phyloP scores from a whole-genome alignment of 352 stramenopile species.

The Phytophthora podocarpi region DNA sequence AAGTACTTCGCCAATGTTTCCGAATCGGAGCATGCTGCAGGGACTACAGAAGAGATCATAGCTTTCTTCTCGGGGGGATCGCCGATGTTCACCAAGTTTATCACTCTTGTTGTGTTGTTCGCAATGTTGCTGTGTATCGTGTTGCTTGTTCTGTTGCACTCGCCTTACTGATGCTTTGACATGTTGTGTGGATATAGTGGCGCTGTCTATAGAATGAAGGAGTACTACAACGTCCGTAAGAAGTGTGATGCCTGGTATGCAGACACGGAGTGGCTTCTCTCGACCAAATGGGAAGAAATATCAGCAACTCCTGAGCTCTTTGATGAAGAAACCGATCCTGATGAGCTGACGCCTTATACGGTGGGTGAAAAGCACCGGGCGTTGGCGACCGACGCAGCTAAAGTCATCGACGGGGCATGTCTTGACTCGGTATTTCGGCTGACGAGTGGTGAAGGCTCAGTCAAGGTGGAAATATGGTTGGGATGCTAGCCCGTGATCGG shows the following conservation, averaged over 20 bases:
- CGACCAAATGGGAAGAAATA: background rate
- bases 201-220: background rate
- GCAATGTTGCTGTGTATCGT: background rate
- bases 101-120: background rate
- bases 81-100: constrained; percentile 12
- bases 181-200: constrained; percentile 1
- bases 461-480: no score
- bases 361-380: background rate
- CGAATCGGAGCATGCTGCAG: background rate
- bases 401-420: background rate
- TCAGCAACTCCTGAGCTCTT: constrained; percentile 3
- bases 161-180: no score
- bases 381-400: background rate
- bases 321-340: background rate
- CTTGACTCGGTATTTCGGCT: background rate
- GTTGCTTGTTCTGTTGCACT: background rate
- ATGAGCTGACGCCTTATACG: background rate
- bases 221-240: constrained; percentile 8
- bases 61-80: constrained; percentile 1
- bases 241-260: background rate
- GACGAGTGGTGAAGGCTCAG: no score
- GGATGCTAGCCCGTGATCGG: background rate
- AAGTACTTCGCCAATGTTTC: background rate
- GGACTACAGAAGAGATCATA: background rate
- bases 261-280: background rate